Base-by-base conservation (phyloP, 1,284 basidiomycete genomes). In the Ustilago tritici region DNA sequence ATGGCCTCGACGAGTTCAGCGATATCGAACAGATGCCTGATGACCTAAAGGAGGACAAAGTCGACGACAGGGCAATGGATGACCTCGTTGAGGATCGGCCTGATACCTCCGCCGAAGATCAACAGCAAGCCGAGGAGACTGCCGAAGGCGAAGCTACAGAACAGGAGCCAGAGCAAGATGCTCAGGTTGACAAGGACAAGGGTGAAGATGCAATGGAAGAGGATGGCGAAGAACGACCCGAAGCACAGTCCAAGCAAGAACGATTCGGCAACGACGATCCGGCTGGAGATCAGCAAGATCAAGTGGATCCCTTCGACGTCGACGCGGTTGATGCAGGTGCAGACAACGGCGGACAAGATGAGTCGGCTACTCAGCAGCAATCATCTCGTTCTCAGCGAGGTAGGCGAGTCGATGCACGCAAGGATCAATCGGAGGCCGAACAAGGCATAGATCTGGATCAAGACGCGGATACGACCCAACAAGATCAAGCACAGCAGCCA, bases 1-100 rank as follows among this genome's bases (percentile, higher is more conserved):
- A 85, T 58, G 92, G 92, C 32, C 90, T 91, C 47, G 87, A 88
- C 59, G 87, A 88, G 6, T 90, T 92, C 3, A 89, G 93, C 86
- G 91, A 93, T 75, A 89, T 93, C 31, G 88, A 91, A 69, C 87
- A 93, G 61, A 91, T 56, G 49, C 90, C 64, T 2, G 62, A 69
- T 11, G 73, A 79, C 19, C 63, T 67, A 28, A 53, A 50, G 19
- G 56, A 71, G 4, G 54, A 73, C 10, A 59, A 70, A 58, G 47
- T 47, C 31, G 65, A 78, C 12, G 60, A 72, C 38, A 69, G 66
- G 38, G 62, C 64, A 19, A 61, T 73, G 62, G 68, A 74, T 31
- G 78, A 80, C n/a, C 63, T 75, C 55, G 62, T 70, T 2, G 67
- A 77, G 28, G 68, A 80, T 28, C 55, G 59, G 34, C 23, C 35